phyloP scores from a whole-genome alignment of 1,139 yeast species.

The Citeromyces siamensis region DNA sequence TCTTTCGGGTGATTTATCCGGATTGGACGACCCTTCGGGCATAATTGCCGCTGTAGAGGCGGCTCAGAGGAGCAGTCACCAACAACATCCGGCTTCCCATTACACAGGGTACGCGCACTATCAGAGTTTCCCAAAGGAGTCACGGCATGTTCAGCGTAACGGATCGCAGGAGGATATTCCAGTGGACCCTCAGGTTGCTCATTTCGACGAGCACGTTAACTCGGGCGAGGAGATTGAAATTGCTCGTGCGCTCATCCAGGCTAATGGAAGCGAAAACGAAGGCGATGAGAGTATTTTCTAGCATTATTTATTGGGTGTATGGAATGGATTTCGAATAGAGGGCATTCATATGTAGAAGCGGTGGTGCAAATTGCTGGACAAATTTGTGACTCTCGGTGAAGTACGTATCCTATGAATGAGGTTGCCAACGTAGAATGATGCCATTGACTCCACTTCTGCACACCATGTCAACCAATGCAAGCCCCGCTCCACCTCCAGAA shows the following conservation, averaged over 20 bases:
- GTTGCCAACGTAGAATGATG: too few species aligned
- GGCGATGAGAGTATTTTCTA: conserved; percentile 1
- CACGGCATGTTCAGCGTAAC: conserved; percentile 3
- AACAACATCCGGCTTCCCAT: conserved; percentile 7
- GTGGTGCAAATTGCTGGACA: too few species aligned
- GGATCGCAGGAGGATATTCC: conserved; percentile 6
- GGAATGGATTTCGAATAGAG: too few species aligned
- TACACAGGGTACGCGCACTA: conserved; percentile 8
- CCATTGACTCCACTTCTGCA: too few species aligned
- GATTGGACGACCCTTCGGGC: conserved; percentile 31
- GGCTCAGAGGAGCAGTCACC: conserved; percentile 26
- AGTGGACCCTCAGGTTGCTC: conserved; percentile 43
- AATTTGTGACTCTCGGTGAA: too few species aligned
- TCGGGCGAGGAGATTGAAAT: conserved; percentile 47
- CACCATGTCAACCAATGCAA: too few species aligned
- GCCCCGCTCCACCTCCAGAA: too few species aligned
- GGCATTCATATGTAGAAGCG: too few species aligned
- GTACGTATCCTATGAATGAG: too few species aligned
- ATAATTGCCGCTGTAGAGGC: conserved; percentile 60
- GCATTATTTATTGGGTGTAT: too few species aligned
- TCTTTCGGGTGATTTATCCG: conserved; percentile 22
- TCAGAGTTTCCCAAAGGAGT: conserved; percentile 4
- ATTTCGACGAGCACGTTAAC: conserved; percentile 32
- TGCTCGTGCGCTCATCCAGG: conserved; percentile 54
- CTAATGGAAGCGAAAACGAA: conserved; percentile 26